Base-by-base conservation (phyloP, 768 basidiomycete species). In the Mycena floridula region DNA sequence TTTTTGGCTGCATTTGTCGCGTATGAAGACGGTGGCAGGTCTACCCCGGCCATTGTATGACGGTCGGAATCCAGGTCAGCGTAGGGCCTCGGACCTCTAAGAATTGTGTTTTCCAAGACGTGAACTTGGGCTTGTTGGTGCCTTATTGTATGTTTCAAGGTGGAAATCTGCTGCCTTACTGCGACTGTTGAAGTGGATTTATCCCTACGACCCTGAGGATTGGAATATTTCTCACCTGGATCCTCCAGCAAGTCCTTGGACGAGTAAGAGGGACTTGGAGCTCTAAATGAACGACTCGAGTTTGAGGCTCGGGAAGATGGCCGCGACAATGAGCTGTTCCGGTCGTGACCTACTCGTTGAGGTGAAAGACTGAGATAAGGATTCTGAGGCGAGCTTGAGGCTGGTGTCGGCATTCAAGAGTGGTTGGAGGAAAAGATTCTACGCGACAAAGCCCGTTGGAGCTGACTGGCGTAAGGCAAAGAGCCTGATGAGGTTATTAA, bases 81-180 rank as follows among this genome's bases (percentile, higher is more conserved):
- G 50, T 77, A 69, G 28, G 82, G 78, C 46, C 88, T 76, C 13
- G 86, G 83, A 15, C 79, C 79, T 51, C 77, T 76, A 40, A 82
- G 72, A 39, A 90, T 65, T 43, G 76, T 70, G 56, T 70, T 85
- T 60, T 90, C 88, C 42, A 89, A 74, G 28, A 57, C 70, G 52
- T 82, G 75, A 26, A 89, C 61, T 54, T 89, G 85, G 16, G 87
- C 87, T 67, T 89, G 85, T 57, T 90, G 85, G 54, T 89, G 87
- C 49, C 88, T 69, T 54, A 90, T 90, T 58, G 73, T 78, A 59
- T 90, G 88, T 64, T 84, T 89, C 56, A 90, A 65, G 30, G 81
- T 82, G 52, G 85, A 87, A 65, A 90, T 82, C 48, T 89, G 87
- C 54, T 78, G 81, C 45, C 88, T 79, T 43, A 89, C 71, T 50